Evolutionary conservation across 345 rosid genomes (phyloP).

Genomic region (Physaria fendleri): DNA sequence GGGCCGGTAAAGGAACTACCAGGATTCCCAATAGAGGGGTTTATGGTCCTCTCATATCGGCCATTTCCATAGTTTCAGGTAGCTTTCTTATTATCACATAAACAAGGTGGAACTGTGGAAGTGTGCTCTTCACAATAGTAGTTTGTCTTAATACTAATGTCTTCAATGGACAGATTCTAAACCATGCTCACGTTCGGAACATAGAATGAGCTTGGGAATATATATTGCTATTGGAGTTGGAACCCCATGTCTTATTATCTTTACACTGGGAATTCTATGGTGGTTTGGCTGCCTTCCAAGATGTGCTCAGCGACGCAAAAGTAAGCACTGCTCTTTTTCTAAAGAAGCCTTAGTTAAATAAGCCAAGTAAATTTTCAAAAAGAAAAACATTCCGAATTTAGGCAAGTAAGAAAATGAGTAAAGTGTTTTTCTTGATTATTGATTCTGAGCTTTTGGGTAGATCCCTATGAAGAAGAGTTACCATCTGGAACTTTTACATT

Average conservation of each 20-base stretch:
- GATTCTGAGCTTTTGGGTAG: conserved; percentile 11
- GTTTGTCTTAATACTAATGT: too few relatives aligned
- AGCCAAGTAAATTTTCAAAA: too few relatives aligned
- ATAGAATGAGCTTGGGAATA: conserved; percentile 15
- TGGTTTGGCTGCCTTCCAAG: conserved; percentile 33
- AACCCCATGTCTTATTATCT: conserved; percentile 20
- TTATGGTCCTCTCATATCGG: conserved; percentile 58
- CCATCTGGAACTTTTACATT: conserved; percentile 43
- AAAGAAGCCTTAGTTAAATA: too few relatives aligned
- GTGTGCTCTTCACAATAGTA: conserved; percentile 1
- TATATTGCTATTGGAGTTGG: conserved; percentile 29
- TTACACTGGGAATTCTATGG: conserved; percentile 39
- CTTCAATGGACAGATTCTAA: conserved; percentile 26
- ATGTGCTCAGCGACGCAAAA: conserved; percentile 10
- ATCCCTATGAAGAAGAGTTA: conserved; percentile 31
- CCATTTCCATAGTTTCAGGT: conserved; percentile 46
- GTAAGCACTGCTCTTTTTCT: not conserved
- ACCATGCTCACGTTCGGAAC: conserved; percentile 6
- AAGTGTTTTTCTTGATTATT: conserved; percentile 10
- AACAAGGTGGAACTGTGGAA: not conserved
- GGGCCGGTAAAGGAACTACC: conserved; percentile 62
- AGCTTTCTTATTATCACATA: conserved; percentile 1
- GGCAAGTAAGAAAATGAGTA: not conserved
- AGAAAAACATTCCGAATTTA: not conserved
- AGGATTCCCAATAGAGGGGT: conserved; percentile 40